Conservation (phyloP, 768 basidiomycete species). For the Termitomyces sp. region DNA sequence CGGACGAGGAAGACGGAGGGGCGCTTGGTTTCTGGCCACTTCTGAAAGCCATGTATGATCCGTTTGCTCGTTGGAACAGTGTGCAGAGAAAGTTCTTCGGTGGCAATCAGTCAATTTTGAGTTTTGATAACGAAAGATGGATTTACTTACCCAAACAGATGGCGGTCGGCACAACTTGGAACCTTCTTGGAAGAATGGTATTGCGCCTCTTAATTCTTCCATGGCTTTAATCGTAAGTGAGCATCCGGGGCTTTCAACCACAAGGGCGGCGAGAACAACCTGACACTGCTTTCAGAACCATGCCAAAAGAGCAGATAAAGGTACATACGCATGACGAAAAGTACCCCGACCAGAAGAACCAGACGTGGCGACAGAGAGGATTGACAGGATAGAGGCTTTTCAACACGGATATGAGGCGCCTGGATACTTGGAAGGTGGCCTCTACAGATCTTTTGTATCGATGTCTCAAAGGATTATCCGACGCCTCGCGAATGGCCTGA, state of each 20-base stretch:
- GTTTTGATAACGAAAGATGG: not conserved
- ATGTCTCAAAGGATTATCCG: conserved; percentile 43
- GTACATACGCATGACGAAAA: conserved; percentile 47
- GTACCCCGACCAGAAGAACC: conserved; percentile 53
- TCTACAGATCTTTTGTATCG: conserved; percentile 46
- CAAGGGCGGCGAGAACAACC: conserved; percentile 46
- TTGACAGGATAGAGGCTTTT: conserved; percentile 35
- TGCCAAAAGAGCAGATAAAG: not conserved
- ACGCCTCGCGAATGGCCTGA: conserved; percentile 40
- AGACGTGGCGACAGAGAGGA: conserved; percentile 33
- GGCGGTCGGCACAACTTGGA: conserved; percentile 37
- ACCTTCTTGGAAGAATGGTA: conserved; percentile 43
- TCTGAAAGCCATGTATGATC: conserved; percentile 28
- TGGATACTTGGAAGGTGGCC: conserved; percentile 43
- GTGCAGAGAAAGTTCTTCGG: conserved; percentile 36
- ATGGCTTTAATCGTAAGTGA: conserved; percentile 38
- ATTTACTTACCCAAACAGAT: conserved; percentile 30
- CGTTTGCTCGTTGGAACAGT: conserved; percentile 34
- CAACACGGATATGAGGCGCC: conserved; percentile 39
- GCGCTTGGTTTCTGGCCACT: conserved; percentile 20
- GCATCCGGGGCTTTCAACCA: conserved; percentile 46
- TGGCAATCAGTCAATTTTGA: not conserved
- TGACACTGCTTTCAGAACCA: conserved; percentile 17
- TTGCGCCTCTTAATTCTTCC: conserved; percentile 33
- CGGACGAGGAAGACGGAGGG: conserved; percentile 10